phyloP scores from a whole-genome alignment of 352 stramenopile genomes.

The Pythium biforme region DNA sequence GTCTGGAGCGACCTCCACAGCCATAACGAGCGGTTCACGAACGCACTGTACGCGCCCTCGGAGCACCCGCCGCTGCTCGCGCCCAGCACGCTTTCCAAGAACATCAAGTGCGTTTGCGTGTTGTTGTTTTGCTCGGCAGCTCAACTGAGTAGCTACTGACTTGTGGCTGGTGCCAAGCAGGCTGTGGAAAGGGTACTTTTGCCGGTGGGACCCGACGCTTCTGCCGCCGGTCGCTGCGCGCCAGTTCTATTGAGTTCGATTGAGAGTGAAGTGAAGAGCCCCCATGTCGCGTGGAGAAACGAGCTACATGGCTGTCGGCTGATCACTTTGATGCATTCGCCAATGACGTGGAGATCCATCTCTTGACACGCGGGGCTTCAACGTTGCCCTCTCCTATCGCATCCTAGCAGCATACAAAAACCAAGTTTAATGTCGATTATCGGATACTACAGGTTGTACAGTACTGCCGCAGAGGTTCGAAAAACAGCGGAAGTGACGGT shows the following conservation, averaged over 20 bases:
- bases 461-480: not conserved
- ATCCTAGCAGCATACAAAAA: constrained; percentile 2
- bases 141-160: not conserved
- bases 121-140: not conserved
- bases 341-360: not conserved
- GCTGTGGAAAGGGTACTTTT: constrained; percentile 87
- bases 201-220: constrained; percentile 77
- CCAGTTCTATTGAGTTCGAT: constrained; percentile 71
- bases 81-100: constrained; percentile 81
- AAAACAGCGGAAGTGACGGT: constrained; percentile 6
- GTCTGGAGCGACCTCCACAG: constrained; percentile 82
- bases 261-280: not conserved
- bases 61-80: constrained; percentile 40
- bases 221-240: constrained; percentile 63
- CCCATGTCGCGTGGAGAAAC: not conserved
- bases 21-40: constrained; percentile 70
- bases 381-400: not conserved
- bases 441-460: not conserved
- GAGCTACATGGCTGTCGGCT: not conserved
- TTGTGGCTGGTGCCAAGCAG: constrained; percentile 28
- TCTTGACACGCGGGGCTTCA: not conserved
- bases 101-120: constrained; percentile 73
- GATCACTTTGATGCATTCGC: not conserved
- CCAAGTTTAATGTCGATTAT: not conserved
- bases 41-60: constrained; percentile 58